A percentile compares a stretch with the other conserved stretches of the same genome.
Conservation (phyloP, 2,329 filamentous ascomycete species). For the Ophiosphaerella korrae region DNA sequence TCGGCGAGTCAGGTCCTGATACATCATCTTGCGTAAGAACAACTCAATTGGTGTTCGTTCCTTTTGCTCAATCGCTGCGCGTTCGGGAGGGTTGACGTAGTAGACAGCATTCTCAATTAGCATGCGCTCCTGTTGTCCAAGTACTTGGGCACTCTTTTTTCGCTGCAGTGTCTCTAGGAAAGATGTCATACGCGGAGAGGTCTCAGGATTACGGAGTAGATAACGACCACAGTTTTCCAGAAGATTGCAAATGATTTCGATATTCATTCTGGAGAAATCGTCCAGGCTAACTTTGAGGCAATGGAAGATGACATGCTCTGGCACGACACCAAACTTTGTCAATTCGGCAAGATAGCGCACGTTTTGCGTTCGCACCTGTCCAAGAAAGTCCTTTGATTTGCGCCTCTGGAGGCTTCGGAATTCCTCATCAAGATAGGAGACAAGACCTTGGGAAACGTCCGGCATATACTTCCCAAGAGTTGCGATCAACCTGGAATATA, state of each 20-base stretch:
- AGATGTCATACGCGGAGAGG: slow-evolving; percentile 87
- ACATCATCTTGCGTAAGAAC: slow-evolving; percentile 90
- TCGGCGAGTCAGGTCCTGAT: slow-evolving; percentile 90
- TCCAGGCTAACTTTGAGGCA: slow-evolving; percentile 97
- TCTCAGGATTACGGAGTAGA: slow-evolving; percentile 88
- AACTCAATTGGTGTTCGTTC: slow-evolving; percentile 91
- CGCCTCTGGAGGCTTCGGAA: slow-evolving; percentile 95
- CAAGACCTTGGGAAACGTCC: slow-evolving; percentile 89
- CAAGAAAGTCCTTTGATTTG: slow-evolving; percentile 96
- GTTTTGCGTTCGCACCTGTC: slow-evolving; percentile 90
- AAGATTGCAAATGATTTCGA: slow-evolving; percentile 95
- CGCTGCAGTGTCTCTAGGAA: slow-evolving; percentile 94
- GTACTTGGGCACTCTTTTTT: slow-evolving; percentile 94
- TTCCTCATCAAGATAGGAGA: slow-evolving; percentile 91
- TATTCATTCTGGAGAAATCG: slow-evolving; percentile 98
- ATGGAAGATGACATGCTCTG: slow-evolving; percentile 98
- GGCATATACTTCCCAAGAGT: slow-evolving; percentile 93
- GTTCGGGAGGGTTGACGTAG: slow-evolving; percentile 93
- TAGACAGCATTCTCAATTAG: slow-evolving; percentile 98
- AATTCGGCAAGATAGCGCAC: slow-evolving; percentile 97
- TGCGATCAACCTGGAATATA: slow-evolving; percentile 90
- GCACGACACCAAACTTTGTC: slow-evolving; percentile 97
- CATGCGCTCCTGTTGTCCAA: slow-evolving; percentile 96
- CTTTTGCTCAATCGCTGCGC: slow-evolving; percentile 94
- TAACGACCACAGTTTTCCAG: slow-evolving; percentile 97